Evolutionary conservation across 2,329 filamentous ascomycete genomes (phyloP), one percentile per base, ranked within the genome.

Genomic region (Chaetoscypha palmicola): DNA sequence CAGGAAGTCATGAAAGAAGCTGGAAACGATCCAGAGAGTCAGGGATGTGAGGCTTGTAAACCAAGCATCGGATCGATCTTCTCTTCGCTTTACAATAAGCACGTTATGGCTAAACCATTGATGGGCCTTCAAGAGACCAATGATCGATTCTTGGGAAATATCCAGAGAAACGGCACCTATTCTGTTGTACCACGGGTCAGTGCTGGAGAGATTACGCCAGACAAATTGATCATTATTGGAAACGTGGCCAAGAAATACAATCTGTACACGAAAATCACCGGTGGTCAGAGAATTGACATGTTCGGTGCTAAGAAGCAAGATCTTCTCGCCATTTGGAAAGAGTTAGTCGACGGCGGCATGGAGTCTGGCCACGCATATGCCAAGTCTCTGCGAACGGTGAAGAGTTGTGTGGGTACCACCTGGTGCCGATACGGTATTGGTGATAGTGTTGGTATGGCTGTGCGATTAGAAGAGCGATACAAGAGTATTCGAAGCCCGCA

Each of bases 401-500:
- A 95, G 73, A 88, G 83, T 48, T 95, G 89, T 56, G 89, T 95
- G 1, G 89, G 89, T 17, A 89, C 85, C 1, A 90, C 87, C 1
- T 95, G 89, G 89, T 95, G 89, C 59, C 76, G 89, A 1, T 95
- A 83, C 57, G 89, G 89, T 41, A 82, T 95, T 43, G 86, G 87
- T 21, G 89, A 95, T 66, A 89, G 84, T 62, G 89, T 95, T 0
- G 89, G 89, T 9, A 86, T 95, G 83, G 89, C 89, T 0, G 81
- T 95, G 12, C 76, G 87, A 3, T 66, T 94, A 0, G 89, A 95
- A 65, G 86, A 94, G 67, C 78, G 89, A 35, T 95, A 95, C 66
- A 95, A 95, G 73, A 87, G 85, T 58, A 84, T 95, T 46, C 79
- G 89, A n/a, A 75, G 76, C 12, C 89, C 89, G 7, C 89, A 95